Base-by-base conservation (phyloP, 2,329 filamentous ascomycete species). In the Exophiala spinifera region DNA sequence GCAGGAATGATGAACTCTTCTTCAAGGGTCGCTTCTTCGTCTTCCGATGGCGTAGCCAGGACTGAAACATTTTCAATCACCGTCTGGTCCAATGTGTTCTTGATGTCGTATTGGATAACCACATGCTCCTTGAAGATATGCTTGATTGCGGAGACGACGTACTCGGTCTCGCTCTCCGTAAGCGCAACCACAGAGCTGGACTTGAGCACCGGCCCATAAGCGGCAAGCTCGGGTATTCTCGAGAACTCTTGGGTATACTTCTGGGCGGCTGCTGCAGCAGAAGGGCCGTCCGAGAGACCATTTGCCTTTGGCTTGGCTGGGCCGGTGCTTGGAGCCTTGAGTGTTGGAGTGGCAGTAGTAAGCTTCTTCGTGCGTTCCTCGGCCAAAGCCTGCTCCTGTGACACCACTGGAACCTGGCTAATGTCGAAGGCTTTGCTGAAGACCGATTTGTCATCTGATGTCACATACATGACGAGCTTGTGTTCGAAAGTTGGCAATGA, bases 291-390 rank as follows among this genome's bases (percentile, higher is more conserved):
- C 23, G 87, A 85, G 39, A 87, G 84, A 21, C 80, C 81, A 37
- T 81, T 80, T 56, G 83, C 72, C 43, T 86, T 78, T 57, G 85
- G 73, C 76, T 95, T 96, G 53, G 83, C 77, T 20, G 90, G 84
- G 23, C 88, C 87, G 25, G 88, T 77, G 69, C 90, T 91, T 55
- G 92, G 91, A 25, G 92, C 89, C 75, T 97, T 97, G 77, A 97
- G 85, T 2, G 91, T 95, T 8, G 92, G 91, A 1, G 91, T 90
- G 14, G 90, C 88, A 15, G 89, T 89, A 2, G 90, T 96, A 65
- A 97, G 88, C 79, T 97, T 97, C 85, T 96, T 96, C 23, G 89
- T 95, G 64, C 92, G 84, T 72, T 97, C 94, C 71, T 96, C 92
- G 11, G 94, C 94, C 65, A 96, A 87, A 57, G 92, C 92, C 76